Conservation (phyloP, 345 rosid genomes). For the Hypericum perforatum region DNA sequence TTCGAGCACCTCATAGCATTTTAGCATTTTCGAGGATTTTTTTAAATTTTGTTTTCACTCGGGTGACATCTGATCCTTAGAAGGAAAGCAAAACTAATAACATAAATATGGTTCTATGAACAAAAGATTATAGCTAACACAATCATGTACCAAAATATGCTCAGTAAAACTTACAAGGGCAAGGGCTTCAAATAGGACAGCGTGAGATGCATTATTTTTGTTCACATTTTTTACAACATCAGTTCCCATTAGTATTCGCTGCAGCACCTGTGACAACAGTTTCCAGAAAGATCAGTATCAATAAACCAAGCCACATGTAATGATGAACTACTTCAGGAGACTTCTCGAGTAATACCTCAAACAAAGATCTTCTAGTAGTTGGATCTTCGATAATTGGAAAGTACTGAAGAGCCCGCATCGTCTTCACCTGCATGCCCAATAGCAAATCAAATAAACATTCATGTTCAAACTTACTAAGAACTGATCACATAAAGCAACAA, state of each 20-base stretch:
- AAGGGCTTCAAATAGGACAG: conserved; percentile 98
- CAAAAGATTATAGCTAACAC: too few relatives aligned
- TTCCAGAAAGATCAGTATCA: conserved; percentile 8
- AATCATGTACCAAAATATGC: neutral
- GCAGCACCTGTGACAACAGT: conserved; percentile 68
- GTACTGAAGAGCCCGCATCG: conserved; percentile 98
- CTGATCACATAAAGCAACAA: neutral
- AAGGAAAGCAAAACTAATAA: too few relatives aligned
- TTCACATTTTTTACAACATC: conserved; percentile 99
- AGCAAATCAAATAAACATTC: conserved; percentile 10
- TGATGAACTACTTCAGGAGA: conserved; percentile 9
- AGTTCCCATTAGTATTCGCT: conserved; percentile 96
- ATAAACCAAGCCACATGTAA: conserved; percentile 3
- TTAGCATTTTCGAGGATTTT: too few relatives aligned
- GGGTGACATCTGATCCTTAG: too few relatives aligned
- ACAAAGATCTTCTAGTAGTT: conserved; percentile 71
- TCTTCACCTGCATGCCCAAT: conserved; percentile 59
- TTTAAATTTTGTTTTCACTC: too few relatives aligned
- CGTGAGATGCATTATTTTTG: conserved; percentile 98
- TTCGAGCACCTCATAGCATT: too few relatives aligned
- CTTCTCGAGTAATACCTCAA: conserved; percentile 48
- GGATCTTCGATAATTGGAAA: conserved; percentile 98
- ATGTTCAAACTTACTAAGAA: neutral
- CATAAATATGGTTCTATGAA: too few relatives aligned
- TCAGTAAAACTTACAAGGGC: conserved; percentile 61